phyloP scores from a whole-genome alignment of 2,329 filamentous ascomycete species.

The Aspergillus felis region DNA sequence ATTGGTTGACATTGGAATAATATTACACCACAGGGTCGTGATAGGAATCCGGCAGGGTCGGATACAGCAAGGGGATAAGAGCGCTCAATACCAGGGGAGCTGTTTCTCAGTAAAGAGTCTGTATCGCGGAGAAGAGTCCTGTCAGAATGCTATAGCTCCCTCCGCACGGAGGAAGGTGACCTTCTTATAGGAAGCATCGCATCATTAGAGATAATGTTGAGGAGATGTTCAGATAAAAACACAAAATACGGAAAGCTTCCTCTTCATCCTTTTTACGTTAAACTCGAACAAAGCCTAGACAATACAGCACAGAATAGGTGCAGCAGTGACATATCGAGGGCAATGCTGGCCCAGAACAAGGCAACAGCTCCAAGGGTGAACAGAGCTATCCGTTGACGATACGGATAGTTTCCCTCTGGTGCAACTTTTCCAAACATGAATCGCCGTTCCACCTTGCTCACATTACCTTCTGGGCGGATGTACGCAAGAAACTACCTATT shows the following conservation, averaged over 20 bases:
- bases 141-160: not conserved
- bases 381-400: not conserved
- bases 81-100: not conserved
- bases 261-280: not conserved
- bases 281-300: not conserved
- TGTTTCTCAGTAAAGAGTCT: not conserved
- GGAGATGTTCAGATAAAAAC: not conserved
- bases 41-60: not conserved
- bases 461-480: not conserved
- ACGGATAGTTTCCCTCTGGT: not conserved
- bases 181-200: not conserved
- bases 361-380: not conserved
- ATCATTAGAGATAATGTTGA: not conserved
- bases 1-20: not conserved
- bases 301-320: not conserved
- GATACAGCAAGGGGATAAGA: not conserved
- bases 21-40: not conserved
- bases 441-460: not conserved
- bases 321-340: not conserved
- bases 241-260: not conserved
- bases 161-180: not conserved
- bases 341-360: not conserved
- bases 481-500: not conserved
- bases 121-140: not conserved
- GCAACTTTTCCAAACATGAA: not conserved